Conservation (phyloP, 345 rosid genomes). For the Tarenaya hassleriana region DNA sequence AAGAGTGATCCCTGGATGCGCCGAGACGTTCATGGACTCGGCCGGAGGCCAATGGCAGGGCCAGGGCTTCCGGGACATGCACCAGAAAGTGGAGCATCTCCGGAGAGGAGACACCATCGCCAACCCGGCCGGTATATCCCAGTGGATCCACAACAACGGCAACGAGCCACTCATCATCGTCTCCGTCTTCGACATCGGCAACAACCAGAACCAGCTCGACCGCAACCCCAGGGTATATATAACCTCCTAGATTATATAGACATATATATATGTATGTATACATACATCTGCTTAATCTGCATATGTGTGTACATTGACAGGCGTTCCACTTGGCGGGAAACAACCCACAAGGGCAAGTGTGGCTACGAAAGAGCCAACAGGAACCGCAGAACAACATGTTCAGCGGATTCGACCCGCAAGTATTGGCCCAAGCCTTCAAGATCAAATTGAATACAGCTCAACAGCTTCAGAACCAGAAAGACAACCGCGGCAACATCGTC, state of each 20-base stretch:
- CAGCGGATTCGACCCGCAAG: slow-evolving; percentile 36
- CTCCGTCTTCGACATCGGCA: slow-evolving; percentile 33
- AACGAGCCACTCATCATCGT: slow-evolving; percentile 37
- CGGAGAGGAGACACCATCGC: slow-evolving; percentile 49
- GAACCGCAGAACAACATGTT: slow-evolving; percentile 43
- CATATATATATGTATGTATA: background rate
- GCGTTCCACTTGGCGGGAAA: slow-evolving; percentile 52
- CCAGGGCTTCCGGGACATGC: slow-evolving; percentile 37
- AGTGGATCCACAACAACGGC: slow-evolving; percentile 60
- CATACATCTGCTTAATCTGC: background rate
- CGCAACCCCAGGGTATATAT: slow-evolving; percentile 45
- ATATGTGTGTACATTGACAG: slow-evolving; percentile 32
- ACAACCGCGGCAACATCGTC: slow-evolving; percentile 45
- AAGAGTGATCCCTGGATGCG: slow-evolving; percentile 47
- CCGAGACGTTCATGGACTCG: slow-evolving; percentile 55
- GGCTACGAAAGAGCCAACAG: slow-evolving; percentile 22
- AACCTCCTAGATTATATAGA: background rate
- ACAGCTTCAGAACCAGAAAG: slow-evolving; percentile 40
- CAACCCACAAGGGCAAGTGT: slow-evolving; percentile 34
- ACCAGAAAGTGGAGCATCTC: slow-evolving; percentile 50
- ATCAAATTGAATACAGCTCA: slow-evolving; percentile 31
- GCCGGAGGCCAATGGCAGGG: slow-evolving; percentile 20
- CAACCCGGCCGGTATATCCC: slow-evolving; percentile 44
- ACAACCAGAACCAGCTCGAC: slow-evolving; percentile 56
- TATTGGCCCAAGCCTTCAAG: slow-evolving; percentile 50